Base-by-base conservation (phyloP, 2,329 filamentous ascomycete species). In the Trichophaea hybrida region DNA sequence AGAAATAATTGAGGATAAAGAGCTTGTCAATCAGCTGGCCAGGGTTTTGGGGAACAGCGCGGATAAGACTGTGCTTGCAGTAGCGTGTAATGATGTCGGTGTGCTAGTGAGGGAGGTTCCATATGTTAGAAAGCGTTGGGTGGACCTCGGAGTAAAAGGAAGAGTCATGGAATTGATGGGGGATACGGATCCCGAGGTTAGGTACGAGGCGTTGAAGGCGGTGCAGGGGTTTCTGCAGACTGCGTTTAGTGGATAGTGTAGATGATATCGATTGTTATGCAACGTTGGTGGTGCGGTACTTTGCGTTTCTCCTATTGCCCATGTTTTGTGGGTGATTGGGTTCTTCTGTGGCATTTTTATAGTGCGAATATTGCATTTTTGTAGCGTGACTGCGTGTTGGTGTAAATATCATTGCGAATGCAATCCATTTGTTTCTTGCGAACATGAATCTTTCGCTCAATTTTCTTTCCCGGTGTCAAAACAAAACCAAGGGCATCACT, bases 81-180 rank as follows among this genome's bases (percentile, higher is more conserved):
- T 95, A 73, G 90, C 86, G 17, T 94, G 89, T 74, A 95, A 94
- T 71, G 90, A 96, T 70, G 81, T 96, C 17, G 89, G 88, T n/a
- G 84, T 78, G 64, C 74, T 96, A 62, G 89, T 96, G 53, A 90
- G 87, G 73, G 87, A 94, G 72, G 86, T 91, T 58, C 89, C 90
- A 0, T 89, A 94, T 75, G 86, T 84, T 75, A 78, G 90, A 69
- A 76, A 78, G 60, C 80, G 85, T 71, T 77, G 95, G 67, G 90
- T 96, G 75, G 89, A 84, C 74, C 73, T 89, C 48, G 88, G 88
- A 0, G 73, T 96, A 64, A 96, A 96, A 79, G 81, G 80, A 15
- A 79, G 88, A 66, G 84, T 95, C 62, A 94, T 96, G 89, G 86
- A 89, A 74, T 77, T 96, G 69, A 96, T 96, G 90, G 83, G 82